Evolutionary conservation across 2,329 filamentous ascomycete genomes (phyloP), one percentile per base, ranked within the genome.

Genomic region (Thelonectria olida): DNA sequence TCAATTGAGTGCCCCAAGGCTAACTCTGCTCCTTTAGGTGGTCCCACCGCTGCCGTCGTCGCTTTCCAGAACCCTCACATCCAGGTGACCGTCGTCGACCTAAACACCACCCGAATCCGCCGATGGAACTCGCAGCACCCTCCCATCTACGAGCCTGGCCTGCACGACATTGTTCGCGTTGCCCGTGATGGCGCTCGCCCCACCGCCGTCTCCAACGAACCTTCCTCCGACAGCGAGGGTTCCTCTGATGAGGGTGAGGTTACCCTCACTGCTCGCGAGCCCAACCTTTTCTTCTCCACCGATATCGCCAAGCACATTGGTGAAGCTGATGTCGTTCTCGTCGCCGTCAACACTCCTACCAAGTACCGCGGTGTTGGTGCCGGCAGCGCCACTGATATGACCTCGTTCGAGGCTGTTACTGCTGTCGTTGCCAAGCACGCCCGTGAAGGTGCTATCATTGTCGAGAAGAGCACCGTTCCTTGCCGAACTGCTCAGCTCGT

Each of bases 401-500:
- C 86, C 1, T 87, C 88, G 10, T 85, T 94, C 23, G 91, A 94
- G 74, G 86, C 86, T 17, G 91, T 90, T 6, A 88, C 87, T 1
- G 82, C 84, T 51, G 86, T 87, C 56, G 88, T 94, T 31, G 91
- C 90, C 9, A 80, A 85, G 65, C 81, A 89, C 63, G 89, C 91
- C 3, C 87, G 84, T 27, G 80, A 84, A 17, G 89, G 88, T 48
- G 87, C 90, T 55, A 91, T 94, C 56, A 87, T 95, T 51, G 91
- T 94, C 19, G 91, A 94, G 79, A 95, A 94, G 80, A 91, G 88
- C 57, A 95, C 92, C 0, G 92, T 94, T 23, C 92, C 92, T 3
- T 92, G 90, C 74, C 82, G 89, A 62, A 93, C 91, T 5, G 90
- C 90, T 2, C 84, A 92, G 67, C 84, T 88, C 28, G 87, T 93